Conservation (phyloP, 2,329 filamentous ascomycete genomes). For the Zymoseptoria brevis region DNA sequence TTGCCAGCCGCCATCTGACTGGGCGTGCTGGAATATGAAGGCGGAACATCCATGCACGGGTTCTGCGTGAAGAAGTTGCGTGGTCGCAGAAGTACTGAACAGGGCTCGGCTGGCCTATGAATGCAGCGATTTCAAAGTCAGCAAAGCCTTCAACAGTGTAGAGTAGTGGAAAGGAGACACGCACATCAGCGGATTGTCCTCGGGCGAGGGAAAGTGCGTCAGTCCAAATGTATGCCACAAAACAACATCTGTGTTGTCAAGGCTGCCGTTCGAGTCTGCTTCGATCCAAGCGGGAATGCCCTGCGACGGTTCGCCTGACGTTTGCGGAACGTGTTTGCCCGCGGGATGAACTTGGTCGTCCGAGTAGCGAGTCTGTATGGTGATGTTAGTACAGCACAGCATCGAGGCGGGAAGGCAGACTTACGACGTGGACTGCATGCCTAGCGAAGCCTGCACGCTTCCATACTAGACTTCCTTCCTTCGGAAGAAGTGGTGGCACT, state of each 20-base stretch:
- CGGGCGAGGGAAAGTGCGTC: constrained; percentile 79
- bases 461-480: constrained; percentile 74
- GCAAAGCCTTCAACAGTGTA: not conserved
- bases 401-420: constrained; percentile 1
- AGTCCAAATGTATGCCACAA: constrained; percentile 93
- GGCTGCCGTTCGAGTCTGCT: constrained; percentile 56
- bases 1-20: constrained; percentile 49
- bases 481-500: constrained; percentile 69
- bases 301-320: constrained; percentile 65
- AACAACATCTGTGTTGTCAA: constrained; percentile 79
- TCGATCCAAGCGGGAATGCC: constrained; percentile 71
- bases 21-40: constrained; percentile 64
- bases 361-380: constrained; percentile 45
- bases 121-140: not conserved
- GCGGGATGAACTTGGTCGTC: constrained; percentile 80
- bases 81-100: constrained; percentile 65
- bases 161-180: not conserved
- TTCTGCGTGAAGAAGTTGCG: constrained; percentile 77
- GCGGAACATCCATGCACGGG: constrained; percentile 72
- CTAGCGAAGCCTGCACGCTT: constrained; percentile 82
- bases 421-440: constrained; percentile 70
- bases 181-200: constrained; percentile 83
- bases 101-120: constrained; percentile 47
- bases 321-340: constrained; percentile 80
- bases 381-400: not conserved